Conservation (phyloP, 805 yeast species). For the Myxozyma vanderwaltii region DNA sequence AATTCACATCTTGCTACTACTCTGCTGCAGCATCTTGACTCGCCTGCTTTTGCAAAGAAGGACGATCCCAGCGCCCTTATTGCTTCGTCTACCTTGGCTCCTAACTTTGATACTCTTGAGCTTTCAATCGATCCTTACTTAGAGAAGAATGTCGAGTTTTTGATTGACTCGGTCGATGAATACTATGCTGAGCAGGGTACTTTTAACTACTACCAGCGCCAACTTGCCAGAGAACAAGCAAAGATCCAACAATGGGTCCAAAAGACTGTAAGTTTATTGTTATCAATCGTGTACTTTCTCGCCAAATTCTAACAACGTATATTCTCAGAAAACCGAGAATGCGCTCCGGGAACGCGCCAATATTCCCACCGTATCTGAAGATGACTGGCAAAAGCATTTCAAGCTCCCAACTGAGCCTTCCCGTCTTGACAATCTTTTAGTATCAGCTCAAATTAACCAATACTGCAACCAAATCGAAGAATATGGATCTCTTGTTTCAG, state of each 20-base stretch:
- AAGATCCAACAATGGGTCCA: conserved; percentile 76
- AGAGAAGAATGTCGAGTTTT: conserved; percentile 56
- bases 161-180: conserved; percentile 70
- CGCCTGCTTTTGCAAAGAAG: conserved; percentile 22
- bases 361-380: conserved; percentile 50
- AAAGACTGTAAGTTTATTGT: conserved; percentile 46
- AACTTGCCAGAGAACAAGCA: conserved; percentile 64
- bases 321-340: conserved; percentile 55
- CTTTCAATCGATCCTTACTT: conserved; percentile 49
- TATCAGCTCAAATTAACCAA: conserved; percentile 64
- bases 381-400: conserved; percentile 68
- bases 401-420: conserved; percentile 75
- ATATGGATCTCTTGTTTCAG: conserved; percentile 65
- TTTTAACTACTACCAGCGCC: conserved; percentile 80
- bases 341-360: conserved; percentile 59
- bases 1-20: conserved; percentile 69
- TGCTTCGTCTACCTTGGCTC: conserved; percentile 28
- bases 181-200: conserved; percentile 77
- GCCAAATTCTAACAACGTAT: neutral
- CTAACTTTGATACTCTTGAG: conserved; percentile 46
- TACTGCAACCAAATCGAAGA: conserved; percentile 72
- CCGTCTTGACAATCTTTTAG: conserved; percentile 68
- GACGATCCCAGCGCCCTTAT: conserved; percentile 25
- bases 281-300: neutral
- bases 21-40: conserved; percentile 46